phyloP scores from a whole-genome alignment of 2,329 filamentous ascomycete genomes.

The Colletotrichum siamense region DNA sequence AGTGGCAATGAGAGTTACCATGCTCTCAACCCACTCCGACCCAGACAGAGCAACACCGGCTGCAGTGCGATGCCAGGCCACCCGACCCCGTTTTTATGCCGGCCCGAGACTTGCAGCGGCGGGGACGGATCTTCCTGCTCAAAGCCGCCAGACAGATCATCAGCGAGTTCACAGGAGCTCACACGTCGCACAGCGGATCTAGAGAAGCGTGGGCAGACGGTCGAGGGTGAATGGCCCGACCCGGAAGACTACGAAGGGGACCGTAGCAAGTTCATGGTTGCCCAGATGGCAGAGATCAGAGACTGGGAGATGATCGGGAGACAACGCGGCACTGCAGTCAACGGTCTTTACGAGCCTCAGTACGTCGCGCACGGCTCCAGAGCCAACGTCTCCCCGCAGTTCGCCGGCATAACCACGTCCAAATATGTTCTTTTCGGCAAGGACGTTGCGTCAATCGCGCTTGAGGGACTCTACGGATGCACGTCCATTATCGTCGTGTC shows the following conservation, averaged over 20 bases:
- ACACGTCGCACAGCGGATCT: neutral
- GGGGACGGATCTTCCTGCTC: neutral
- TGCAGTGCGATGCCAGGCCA: neutral
- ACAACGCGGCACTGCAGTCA: neutral
- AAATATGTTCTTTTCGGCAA: neutral
- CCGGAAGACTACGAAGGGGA: neutral
- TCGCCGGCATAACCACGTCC: neutral
- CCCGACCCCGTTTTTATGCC: neutral
- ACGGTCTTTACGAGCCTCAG: neutral
- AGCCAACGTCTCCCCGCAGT: accelerated
- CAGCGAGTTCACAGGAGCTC: neutral
- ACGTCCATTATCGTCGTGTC: neutral
- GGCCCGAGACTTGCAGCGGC: neutral
- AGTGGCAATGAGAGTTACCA: neutral
- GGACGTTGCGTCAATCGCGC: neutral
- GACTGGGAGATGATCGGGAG: neutral
- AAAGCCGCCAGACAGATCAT: neutral
- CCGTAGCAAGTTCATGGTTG: neutral
- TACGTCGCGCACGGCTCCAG: accelerated
- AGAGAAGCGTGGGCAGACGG: neutral
- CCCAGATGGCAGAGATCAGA: neutral
- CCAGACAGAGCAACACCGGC: too few relatives aligned
- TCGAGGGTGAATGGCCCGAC: neutral
- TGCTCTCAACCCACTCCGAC: neutral
- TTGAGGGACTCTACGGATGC: neutral